Conservation (phyloP, 1,284 basidiomycete genomes). For the Moesziomyces parantarcticus region DNA sequence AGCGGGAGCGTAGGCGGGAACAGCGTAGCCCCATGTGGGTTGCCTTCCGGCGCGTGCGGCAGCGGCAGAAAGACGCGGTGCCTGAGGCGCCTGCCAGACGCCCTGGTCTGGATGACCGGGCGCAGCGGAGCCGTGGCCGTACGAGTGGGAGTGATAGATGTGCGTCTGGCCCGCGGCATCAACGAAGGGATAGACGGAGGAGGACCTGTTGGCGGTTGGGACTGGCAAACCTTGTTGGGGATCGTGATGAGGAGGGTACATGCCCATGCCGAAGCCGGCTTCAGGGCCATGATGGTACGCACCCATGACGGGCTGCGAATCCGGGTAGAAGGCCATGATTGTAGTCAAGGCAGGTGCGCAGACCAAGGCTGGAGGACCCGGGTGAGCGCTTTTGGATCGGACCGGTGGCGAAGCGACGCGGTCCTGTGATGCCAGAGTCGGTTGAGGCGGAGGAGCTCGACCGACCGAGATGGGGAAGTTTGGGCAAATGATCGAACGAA, state of each 20-base stretch:
- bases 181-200: conserved; percentile 17
- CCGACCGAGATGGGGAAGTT: no score
- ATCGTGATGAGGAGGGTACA: conserved; percentile 25
- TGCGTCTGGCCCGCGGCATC: conserved; percentile 15
- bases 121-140: conserved; percentile 12
- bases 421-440: background rate
- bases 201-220: conserved; percentile 3
- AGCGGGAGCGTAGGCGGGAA: conserved; percentile 17
- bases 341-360: conserved; percentile 7
- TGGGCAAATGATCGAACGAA: background rate
- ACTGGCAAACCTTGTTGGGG: conserved; percentile 12
- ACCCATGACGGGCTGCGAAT: conserved; percentile 16
- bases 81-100: conserved; percentile 49
- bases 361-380: conserved; percentile 19
- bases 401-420: conserved; percentile 4
- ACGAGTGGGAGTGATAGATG: conserved; percentile 20
- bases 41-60: conserved; percentile 39
- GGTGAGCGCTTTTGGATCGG: conserved; percentile 30
- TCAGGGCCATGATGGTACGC: conserved; percentile 14
- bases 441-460: no score
- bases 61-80: conserved; percentile 41
- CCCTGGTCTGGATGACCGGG: conserved; percentile 15
- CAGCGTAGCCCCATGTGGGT: conserved; percentile 19
- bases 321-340: conserved; percentile 29
- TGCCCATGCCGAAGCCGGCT: conserved; percentile 10